These are phyloP conservation scores for Pseudogymnoascus sp. DNA, from an alignment of 2,329 filamentous ascomycete genomes.

Conservation along the genomic window DNA sequence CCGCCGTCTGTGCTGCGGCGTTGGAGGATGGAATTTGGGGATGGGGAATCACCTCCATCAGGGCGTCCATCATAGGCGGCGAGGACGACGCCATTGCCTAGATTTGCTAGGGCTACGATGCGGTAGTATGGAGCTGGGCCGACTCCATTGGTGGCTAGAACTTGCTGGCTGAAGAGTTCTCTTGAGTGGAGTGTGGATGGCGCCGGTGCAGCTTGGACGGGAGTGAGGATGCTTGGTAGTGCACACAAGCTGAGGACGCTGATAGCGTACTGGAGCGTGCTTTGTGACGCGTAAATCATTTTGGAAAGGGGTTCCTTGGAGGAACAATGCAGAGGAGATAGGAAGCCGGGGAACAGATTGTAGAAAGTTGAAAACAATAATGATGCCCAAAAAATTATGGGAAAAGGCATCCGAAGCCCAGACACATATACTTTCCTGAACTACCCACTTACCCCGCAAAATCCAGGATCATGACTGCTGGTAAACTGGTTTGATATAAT, in stretches of 20 bases:
- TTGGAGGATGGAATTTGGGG: background rate
- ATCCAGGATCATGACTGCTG: background rate
- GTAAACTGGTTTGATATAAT: background rate
- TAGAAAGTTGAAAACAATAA: background rate
- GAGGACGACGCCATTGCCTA: background rate
- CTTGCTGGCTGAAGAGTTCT: background rate
- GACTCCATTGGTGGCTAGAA: background rate
- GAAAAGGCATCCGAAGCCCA: background rate
- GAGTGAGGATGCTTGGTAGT: background rate
- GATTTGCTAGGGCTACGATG: slow-evolving; percentile 2
- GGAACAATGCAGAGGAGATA: background rate
- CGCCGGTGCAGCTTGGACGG: background rate
- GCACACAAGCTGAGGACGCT: background rate
- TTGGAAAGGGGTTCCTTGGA: background rate
- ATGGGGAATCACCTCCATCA: background rate
- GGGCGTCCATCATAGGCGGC: background rate
- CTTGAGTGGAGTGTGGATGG: background rate
- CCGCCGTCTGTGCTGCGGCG: background rate
- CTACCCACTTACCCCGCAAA: background rate
- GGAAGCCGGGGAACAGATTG: background rate
- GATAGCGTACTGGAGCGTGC: background rate
- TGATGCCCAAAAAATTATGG: background rate
- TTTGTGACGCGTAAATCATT: background rate
- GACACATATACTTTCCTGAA: background rate
- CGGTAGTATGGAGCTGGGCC: background rate